Conservation (phyloP, 2,329 filamentous ascomycete genomes). For the Fusarium protoensiforme region DNA sequence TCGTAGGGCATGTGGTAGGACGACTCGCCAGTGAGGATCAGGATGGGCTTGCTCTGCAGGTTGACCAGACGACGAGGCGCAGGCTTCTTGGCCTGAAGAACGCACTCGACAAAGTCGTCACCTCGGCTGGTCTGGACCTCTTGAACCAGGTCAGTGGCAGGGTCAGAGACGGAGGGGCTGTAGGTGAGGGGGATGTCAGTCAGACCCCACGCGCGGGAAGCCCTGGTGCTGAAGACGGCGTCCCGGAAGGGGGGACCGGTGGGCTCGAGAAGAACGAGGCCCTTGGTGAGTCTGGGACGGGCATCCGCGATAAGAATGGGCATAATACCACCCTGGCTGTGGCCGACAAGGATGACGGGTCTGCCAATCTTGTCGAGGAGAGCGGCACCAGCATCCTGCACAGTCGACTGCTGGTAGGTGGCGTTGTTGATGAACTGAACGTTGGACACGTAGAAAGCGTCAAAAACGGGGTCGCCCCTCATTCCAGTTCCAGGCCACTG, state of each 20-base stretch:
- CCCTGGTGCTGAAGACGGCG: slow-evolving; percentile 48
- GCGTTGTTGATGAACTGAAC: slow-evolving; percentile 38
- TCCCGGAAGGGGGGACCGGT: slow-evolving; percentile 60
- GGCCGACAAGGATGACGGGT: slow-evolving; percentile 54
- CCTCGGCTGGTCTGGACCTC: slow-evolving; percentile 7
- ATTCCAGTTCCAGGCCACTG: slow-evolving; percentile 37
- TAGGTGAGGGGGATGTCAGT: slow-evolving; percentile 63
- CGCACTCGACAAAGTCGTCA: slow-evolving; percentile 23
- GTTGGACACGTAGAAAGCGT: slow-evolving; percentile 38
- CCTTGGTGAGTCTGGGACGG: slow-evolving; percentile 53
- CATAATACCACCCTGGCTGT: slow-evolving; percentile 59
- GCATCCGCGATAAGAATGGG: slow-evolving; percentile 44
- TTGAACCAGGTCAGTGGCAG: slow-evolving; percentile 26
- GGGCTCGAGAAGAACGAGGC: slow-evolving; percentile 58
- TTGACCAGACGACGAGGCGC: slow-evolving; percentile 43
- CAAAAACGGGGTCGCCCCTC: slow-evolving; percentile 32
- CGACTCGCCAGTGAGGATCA: slow-evolving; percentile 29
- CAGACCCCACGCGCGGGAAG: slow-evolving; percentile 56
- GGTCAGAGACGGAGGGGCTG: slow-evolving; percentile 48
- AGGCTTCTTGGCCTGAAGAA: slow-evolving; percentile 29
- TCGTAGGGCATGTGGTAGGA: slow-evolving; percentile 38
- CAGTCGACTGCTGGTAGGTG: slow-evolving; percentile 25
- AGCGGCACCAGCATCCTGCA: slow-evolving; percentile 48
- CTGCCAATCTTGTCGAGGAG: slow-evolving; percentile 56
- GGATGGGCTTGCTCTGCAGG: slow-evolving; percentile 46